phyloP scores from a whole-genome alignment of 2,329 filamentous ascomycete genomes.

The Thielaviopsis euricoi region DNA sequence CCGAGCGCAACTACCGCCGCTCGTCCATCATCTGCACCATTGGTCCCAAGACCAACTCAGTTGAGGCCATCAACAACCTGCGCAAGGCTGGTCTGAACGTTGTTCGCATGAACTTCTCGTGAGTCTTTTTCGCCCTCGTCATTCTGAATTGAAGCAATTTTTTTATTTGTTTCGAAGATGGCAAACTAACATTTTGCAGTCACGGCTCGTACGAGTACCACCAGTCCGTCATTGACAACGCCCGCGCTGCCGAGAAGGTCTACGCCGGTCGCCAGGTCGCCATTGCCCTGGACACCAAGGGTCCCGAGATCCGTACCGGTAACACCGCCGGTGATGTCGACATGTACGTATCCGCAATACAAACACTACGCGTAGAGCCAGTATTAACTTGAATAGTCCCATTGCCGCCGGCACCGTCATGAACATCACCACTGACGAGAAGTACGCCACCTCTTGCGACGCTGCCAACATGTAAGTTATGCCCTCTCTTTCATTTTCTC shows the following conservation, averaged over 20 bases:
- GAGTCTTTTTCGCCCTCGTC: conserved; percentile 17
- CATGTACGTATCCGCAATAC: conserved; percentile 25
- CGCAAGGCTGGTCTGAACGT: conserved; percentile 86
- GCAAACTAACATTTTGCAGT: conserved; percentile 18
- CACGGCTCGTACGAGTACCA: conserved; percentile 74
- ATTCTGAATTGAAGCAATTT: neutral
- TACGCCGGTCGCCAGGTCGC: conserved; percentile 75
- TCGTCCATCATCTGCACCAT: conserved; percentile 99
- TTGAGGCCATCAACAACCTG: conserved; percentile 90
- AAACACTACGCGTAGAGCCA: neutral
- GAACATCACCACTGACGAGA: conserved; percentile 93
- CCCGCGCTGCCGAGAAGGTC: conserved; percentile 65
- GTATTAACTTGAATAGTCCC: conserved; percentile 25
- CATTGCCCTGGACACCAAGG: conserved; percentile 73
- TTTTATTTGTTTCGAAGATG: neutral
- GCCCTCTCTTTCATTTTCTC: neutral
- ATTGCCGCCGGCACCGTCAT: conserved; percentile 70
- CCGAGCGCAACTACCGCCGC: conserved; percentile 79
- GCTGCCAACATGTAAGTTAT: conserved; percentile 75
- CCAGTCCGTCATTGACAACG: conserved; percentile 94
- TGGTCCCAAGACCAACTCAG: conserved; percentile 96
- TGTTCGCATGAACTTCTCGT: conserved; percentile 91
- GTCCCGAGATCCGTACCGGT: conserved; percentile 44
- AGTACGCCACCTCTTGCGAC: conserved; percentile 71
- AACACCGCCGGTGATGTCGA: conserved; percentile 74